phyloP scores from a whole-genome alignment of 208 protist species.

The Leishmania mexicana region DNA sequence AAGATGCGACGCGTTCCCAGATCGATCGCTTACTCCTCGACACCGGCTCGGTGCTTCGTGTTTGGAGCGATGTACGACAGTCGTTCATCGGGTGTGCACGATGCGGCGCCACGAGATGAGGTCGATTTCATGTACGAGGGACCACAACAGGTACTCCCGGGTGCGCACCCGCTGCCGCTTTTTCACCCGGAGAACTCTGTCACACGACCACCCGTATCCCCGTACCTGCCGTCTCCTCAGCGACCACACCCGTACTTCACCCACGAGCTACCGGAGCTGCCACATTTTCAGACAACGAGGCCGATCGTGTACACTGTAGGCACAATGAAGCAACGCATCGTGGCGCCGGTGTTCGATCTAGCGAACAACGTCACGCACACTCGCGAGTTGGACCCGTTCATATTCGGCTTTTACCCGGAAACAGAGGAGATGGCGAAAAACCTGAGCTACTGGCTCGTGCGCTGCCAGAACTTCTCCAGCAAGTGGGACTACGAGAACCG shows the following conservation, averaged over 20 bases:
- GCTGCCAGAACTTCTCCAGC: conserved; percentile 88
- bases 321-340: conserved; percentile 89
- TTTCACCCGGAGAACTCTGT: conserved; percentile 73
- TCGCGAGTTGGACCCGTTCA: conserved; percentile 89
- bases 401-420: conserved; percentile 90
- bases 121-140: conserved; percentile 82
- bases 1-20: conserved; percentile 12
- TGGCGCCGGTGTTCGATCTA: conserved; percentile 83
- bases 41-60: conserved; percentile 28
- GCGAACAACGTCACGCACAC: conserved; percentile 83
- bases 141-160: conserved; percentile 65
- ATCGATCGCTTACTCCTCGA: not conserved
- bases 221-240: conserved; percentile 88
- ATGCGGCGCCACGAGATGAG: conserved; percentile 79
- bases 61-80: conserved; percentile 80
- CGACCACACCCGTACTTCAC: conserved; percentile 90
- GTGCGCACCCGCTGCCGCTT: conserved; percentile 86
- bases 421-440: conserved; percentile 76
- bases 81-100: conserved; percentile 78
- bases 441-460: conserved; percentile 86
- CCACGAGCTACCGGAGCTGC: conserved; percentile 76
- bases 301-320: conserved; percentile 85
- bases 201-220: conserved; percentile 79
- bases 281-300: conserved; percentile 73
- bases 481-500: conserved; percentile 90